Conservation (phyloP, 257 asterid species). For the Eucommia ulmoides region DNA sequence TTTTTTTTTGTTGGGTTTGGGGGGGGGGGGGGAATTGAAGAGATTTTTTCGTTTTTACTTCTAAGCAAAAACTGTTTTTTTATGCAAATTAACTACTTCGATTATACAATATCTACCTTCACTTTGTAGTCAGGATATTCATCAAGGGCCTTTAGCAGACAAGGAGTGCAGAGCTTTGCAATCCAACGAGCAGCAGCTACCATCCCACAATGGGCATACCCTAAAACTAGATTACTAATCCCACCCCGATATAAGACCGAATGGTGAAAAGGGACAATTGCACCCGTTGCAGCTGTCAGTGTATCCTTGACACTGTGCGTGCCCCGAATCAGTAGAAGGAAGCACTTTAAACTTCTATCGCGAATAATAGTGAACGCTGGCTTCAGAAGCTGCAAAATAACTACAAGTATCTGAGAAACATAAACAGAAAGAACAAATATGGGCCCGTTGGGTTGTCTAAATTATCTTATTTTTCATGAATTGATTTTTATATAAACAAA, state of each 20-base stretch:
- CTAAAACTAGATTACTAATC: slow-evolving; percentile 55
- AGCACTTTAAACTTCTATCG: slow-evolving; percentile 54
- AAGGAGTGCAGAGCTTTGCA: slow-evolving; percentile 64
- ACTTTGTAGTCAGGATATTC: slow-evolving; percentile 60
- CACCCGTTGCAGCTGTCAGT: slow-evolving; percentile 76
- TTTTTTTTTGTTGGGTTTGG: too few species aligned
- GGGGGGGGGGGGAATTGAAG: too few species aligned
- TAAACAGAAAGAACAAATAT: slow-evolving; percentile 6
- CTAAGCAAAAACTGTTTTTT: too few species aligned
- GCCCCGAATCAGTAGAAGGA: slow-evolving; percentile 81
- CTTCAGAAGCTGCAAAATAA: slow-evolving; percentile 59
- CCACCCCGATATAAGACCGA: slow-evolving; percentile 77
- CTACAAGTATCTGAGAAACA: slow-evolving; percentile 9
- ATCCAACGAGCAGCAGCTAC: slow-evolving; percentile 95
- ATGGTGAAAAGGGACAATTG: slow-evolving; percentile 89
- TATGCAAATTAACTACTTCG: too few species aligned
- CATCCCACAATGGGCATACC: slow-evolving; percentile 90
- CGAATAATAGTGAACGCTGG: slow-evolving; percentile 67
- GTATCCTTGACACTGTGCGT: slow-evolving; percentile 86
- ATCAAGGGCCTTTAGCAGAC: slow-evolving; percentile 49
- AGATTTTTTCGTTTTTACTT: too few species aligned
- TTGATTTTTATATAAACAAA: too few species aligned
- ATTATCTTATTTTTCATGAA: neutral
- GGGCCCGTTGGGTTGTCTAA: too few species aligned
- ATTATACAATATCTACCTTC: slow-evolving; percentile 34